phyloP scores from a whole-genome alignment of 108 stramenopile species.

The Fistulifera pelliculosa region DNA sequence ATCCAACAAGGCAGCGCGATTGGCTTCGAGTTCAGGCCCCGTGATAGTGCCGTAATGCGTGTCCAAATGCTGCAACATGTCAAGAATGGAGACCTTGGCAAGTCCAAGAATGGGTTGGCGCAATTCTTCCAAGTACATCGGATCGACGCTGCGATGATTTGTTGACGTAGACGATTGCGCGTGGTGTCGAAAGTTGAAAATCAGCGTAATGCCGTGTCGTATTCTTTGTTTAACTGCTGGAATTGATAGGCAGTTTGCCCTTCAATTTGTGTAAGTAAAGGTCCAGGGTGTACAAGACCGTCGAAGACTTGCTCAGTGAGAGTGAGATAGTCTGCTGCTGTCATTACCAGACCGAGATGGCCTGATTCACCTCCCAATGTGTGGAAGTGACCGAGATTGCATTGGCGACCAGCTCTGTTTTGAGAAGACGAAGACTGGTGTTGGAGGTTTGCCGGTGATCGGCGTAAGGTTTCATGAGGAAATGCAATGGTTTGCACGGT shows the following conservation, averaged over 20 bases:
- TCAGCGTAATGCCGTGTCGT: too few relatives aligned
- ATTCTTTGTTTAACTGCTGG: too few relatives aligned
- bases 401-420: too few relatives aligned
- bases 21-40: not conserved
- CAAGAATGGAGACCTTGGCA: not conserved
- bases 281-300: too few relatives aligned
- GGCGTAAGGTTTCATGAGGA: too few relatives aligned
- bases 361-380: not conserved
- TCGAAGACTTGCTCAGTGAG: not conserved
- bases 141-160: not conserved
- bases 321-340: not conserved
- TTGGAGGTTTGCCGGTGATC: too few relatives aligned
- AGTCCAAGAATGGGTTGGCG: not conserved
- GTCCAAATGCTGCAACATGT: not conserved
- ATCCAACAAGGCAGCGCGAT: not conserved
- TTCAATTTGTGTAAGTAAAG: too few relatives aligned
- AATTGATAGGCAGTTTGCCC: too few relatives aligned
- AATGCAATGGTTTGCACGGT: too few relatives aligned
- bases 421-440: too few relatives aligned
- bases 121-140: not conserved
- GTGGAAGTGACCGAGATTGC: not conserved
- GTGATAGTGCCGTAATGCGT: not conserved
- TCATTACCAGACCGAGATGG: not conserved
- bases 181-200: too few relatives aligned
- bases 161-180: not conserved